Evolutionary conservation across 2,329 filamentous ascomycete genomes (phyloP).

Genomic region (Fusarium praegraminearum): DNA sequence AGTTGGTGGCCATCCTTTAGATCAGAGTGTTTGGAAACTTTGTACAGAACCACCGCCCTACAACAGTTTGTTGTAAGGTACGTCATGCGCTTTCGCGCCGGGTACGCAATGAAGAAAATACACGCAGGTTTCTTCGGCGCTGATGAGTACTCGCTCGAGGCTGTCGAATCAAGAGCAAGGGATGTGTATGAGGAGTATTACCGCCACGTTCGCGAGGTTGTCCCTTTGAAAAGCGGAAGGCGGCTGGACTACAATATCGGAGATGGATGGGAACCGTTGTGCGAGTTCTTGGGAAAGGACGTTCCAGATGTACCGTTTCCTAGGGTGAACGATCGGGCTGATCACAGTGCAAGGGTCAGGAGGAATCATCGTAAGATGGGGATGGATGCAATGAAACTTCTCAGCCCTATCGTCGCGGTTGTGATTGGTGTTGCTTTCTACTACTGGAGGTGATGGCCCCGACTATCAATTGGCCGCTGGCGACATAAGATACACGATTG

Average conservation of each 20-base stretch:
- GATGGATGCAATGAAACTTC: rapidly evolving
- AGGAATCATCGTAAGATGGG: not conserved
- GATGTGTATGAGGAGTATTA: conserved; percentile 6
- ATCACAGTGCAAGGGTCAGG: not conserved
- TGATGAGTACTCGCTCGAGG: not conserved
- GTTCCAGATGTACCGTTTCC: conserved; percentile 16
- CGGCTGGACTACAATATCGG: conserved; percentile 13
- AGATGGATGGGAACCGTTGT: conserved; percentile 17
- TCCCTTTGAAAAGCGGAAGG: not conserved
- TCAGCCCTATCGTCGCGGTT: not conserved
- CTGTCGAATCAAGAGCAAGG: not conserved
- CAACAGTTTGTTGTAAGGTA: not conserved
- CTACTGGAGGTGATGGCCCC: not conserved
- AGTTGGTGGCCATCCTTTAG: conserved; percentile 16
- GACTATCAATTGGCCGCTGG: not conserved
- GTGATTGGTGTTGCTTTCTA: not conserved
- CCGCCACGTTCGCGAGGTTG: not conserved
- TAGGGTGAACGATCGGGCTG: conserved; percentile 9
- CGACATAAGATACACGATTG: not conserved
- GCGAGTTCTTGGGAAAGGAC: conserved; percentile 21
- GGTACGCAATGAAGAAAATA: conserved; percentile 8
- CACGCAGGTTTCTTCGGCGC: conserved; percentile 7
- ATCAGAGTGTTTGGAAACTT: not conserved
- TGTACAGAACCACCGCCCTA: not conserved
- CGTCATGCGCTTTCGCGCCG: not conserved